phyloP scores from a whole-genome alignment of 495 filamentous ascomycete species.

The Venustampulla echinocandica region DNA sequence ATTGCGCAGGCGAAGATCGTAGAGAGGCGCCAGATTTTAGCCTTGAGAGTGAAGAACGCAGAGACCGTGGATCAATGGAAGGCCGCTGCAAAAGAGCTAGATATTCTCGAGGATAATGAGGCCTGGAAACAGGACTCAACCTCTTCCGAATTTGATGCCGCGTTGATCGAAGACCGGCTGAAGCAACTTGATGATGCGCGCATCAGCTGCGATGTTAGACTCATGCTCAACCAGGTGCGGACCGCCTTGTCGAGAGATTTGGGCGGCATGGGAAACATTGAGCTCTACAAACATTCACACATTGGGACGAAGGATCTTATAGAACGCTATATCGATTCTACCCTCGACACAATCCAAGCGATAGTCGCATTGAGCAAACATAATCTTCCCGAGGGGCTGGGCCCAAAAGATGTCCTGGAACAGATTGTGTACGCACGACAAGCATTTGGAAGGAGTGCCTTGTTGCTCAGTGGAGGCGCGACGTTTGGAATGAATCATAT shows the following conservation, averaged over 20 bases:
- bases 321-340: slow-evolving; percentile 76
- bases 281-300: slow-evolving; percentile 77
- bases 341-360: slow-evolving; percentile 59
- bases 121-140: slow-evolving; percentile 59
- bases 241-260: slow-evolving; percentile 73
- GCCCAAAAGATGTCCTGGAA: slow-evolving; percentile 61
- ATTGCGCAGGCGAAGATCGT: slow-evolving; percentile 40
- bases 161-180: slow-evolving; percentile 58
- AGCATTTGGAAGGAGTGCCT: slow-evolving; percentile 79
- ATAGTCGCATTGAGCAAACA: slow-evolving; percentile 57
- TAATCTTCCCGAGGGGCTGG: slow-evolving; percentile 36
- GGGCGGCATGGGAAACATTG: slow-evolving; percentile 76
- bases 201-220: slow-evolving; percentile 58
- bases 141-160: slow-evolving; percentile 57
- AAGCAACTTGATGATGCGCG: slow-evolving; percentile 69
- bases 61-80: slow-evolving; percentile 57
- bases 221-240: slow-evolving; percentile 73
- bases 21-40: slow-evolving; percentile 54
- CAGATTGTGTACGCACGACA: slow-evolving; percentile 70
- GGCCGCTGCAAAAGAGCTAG: slow-evolving; percentile 64
- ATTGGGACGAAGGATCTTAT: slow-evolving; percentile 81
- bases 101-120: slow-evolving; percentile 71
- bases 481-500: slow-evolving; percentile 97
- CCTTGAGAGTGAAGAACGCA: slow-evolving; percentile 53
- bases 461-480: slow-evolving; percentile 81